phyloP scores from a whole-genome alignment of 345 rosid species.

The Aquilaria sinensis region DNA sequence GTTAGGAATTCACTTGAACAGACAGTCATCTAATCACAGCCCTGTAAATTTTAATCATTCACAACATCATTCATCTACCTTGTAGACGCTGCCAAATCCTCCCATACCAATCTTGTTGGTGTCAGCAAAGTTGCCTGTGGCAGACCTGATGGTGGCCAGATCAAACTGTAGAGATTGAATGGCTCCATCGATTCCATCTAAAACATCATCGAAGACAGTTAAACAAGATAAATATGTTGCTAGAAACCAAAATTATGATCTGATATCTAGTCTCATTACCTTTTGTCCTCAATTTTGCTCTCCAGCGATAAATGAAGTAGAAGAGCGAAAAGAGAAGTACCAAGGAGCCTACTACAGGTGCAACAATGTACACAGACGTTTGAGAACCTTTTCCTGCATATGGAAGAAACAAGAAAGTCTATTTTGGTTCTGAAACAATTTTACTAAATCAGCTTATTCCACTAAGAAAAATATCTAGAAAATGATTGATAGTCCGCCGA shows the following conservation, averaged over 20 bases:
- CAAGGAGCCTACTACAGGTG: conserved; percentile 1
- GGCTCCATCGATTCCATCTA: neutral
- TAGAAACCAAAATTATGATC: neutral
- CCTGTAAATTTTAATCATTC: too few species aligned
- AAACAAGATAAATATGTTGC: neutral
- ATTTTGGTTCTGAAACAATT: neutral
- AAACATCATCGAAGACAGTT: neutral
- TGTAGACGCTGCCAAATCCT: conserved; percentile 16
- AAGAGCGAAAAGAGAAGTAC: neutral
- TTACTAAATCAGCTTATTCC: too few species aligned
- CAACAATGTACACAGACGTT: conserved; percentile 1
- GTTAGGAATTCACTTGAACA: neutral
- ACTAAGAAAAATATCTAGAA: too few species aligned
- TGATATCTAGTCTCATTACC: neutral
- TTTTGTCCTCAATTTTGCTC: conserved; percentile 3
- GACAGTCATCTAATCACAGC: neutral
- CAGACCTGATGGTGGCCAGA: conserved; percentile 1
- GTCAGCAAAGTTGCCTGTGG: conserved; percentile 7
- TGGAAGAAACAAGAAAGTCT: neutral
- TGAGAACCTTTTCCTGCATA: neutral
- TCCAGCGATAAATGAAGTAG: neutral
- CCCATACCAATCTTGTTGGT: conserved; percentile 11
- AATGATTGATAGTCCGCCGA: too few species aligned
- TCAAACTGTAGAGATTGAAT: conserved; percentile 13
- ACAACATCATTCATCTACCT: conserved; percentile 3